Evolutionary conservation across 192 early-diverging fungal species (phyloP).

Genomic region (Coemansia sp.): DNA sequence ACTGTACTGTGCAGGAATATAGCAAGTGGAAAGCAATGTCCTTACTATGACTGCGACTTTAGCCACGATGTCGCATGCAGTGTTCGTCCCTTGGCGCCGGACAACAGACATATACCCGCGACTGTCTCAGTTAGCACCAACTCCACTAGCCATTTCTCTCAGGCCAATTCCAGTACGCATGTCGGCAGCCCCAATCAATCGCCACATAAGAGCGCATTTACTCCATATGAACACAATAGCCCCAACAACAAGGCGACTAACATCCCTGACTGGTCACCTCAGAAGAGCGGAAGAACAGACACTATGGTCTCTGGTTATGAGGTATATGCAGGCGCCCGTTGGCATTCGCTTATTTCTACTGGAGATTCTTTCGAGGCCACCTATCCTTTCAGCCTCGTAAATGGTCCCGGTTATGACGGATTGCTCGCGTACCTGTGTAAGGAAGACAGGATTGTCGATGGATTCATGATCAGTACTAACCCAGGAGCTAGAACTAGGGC

Average conservation of each 20-base stretch:
- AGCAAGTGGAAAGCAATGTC: conserved; percentile 11
- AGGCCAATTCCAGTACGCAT: neutral
- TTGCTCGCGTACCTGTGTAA: neutral
- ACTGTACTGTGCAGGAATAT: conserved; percentile 38
- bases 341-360: neutral
- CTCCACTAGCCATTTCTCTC: neutral
- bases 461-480: neutral
- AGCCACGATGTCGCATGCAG: conserved; percentile 14
- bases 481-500: neutral
- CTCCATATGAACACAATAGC: neutral
- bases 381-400: neutral
- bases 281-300: neutral
- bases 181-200: neutral
- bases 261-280: neutral
- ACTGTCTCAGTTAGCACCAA: neutral
- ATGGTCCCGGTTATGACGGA: neutral
- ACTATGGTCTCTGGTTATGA: neutral
- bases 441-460: neutral
- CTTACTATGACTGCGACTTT: conserved; percentile 48
- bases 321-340: neutral
- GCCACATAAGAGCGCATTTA: neutral
- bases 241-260: neutral
- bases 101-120: neutral
- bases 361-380: neutral
- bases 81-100: neutral